Evolutionary conservation across 1,284 basidiomycete species (phyloP).

Genomic region (Farysia itapuensis): DNA sequence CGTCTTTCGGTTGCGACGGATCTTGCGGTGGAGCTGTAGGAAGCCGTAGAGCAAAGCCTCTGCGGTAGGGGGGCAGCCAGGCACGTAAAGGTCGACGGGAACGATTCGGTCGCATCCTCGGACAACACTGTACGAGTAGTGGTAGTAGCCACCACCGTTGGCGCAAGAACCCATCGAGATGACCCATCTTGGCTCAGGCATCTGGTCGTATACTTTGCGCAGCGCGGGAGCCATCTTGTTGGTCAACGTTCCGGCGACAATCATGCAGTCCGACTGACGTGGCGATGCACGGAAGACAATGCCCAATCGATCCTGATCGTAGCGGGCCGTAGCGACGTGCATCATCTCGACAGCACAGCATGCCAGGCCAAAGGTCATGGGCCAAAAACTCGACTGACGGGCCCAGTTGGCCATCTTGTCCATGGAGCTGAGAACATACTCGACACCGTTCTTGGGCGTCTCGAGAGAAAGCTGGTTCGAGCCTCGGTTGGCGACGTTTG

Average conservation of each 20-base stretch:
- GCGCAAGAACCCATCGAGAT: conserved; percentile 99
- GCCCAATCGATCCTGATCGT: conserved; percentile 97
- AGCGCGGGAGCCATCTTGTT: conserved; percentile 94
- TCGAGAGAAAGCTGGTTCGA: conserved; percentile 69
- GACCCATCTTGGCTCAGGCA: conserved; percentile 71
- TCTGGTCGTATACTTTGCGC: conserved; percentile 55
- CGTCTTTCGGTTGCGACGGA: conserved; percentile 84
- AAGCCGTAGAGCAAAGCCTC: conserved; percentile 74
- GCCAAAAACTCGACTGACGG: conserved; percentile 97
- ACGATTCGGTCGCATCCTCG: conserved; percentile 99
- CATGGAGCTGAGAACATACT: conserved; percentile 92
- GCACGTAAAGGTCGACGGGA: conserved; percentile 82
- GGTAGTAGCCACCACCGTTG: conserved; percentile 95
- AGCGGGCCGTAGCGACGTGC: conserved; percentile 96
- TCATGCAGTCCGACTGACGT: conserved; percentile 98
- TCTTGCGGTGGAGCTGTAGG: conserved; percentile 94
- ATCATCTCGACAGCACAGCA: conserved; percentile 92
- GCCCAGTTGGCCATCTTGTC: conserved; percentile 99
- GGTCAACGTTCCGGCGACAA: conserved; percentile 96
- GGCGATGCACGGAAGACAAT: conserved; percentile 98
- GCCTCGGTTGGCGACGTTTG: conserved; percentile 48
- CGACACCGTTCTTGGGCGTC: conserved; percentile 84
- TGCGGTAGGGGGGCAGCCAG: conserved; percentile 83
- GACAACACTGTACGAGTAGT: conserved; percentile 95
- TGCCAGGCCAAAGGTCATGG: conserved; percentile 97